phyloP scores from a whole-genome alignment of 2,329 filamentous ascomycete genomes.

The Pseudophaeomoniella oleicola region DNA sequence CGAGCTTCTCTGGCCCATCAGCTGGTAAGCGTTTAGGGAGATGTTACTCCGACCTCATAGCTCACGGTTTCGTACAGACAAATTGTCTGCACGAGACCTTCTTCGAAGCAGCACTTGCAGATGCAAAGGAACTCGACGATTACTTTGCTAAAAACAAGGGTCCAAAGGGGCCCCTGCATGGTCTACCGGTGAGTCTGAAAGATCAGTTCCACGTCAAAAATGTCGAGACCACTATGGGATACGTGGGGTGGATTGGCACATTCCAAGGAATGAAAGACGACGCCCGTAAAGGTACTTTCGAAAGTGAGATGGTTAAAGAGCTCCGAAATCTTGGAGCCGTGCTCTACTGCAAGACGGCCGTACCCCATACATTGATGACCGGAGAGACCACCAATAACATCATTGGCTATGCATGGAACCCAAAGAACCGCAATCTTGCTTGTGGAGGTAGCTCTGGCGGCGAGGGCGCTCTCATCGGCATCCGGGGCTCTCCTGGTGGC shows the following conservation, averaged over 20 bases:
- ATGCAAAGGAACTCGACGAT: conserved; percentile 33
- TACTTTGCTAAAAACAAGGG: conserved; percentile 26
- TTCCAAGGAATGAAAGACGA: conserved; percentile 40
- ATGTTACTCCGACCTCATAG: neutral
- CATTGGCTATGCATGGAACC: conserved; percentile 43
- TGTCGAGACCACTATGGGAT: conserved; percentile 45
- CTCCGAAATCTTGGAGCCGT: conserved; percentile 39
- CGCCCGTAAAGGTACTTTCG: conserved; percentile 32
- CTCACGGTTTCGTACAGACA: conserved; percentile 15
- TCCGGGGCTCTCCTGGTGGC: conserved; percentile 38
- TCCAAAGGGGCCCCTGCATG: conserved; percentile 46
- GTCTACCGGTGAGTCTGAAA: conserved; percentile 42
- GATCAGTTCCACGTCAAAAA: conserved; percentile 34
- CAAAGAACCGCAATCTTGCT: conserved; percentile 38
- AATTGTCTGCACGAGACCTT: conserved; percentile 40
- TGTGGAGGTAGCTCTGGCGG: conserved; percentile 45
- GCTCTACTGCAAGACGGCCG: conserved; percentile 40
- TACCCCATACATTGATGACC: conserved; percentile 41
- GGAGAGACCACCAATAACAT: conserved; percentile 49
- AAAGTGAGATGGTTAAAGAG: conserved; percentile 45
- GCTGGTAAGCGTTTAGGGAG: conserved; percentile 26
- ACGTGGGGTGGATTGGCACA: conserved; percentile 50
- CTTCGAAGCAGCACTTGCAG: conserved; percentile 35
- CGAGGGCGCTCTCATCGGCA: conserved; percentile 41
- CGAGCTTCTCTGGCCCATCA: conserved; percentile 44